Evolutionary conservation across 2,329 filamentous ascomycete genomes (phyloP), one percentile per base, ranked within the genome.

Genomic region (Dothistroma septosporum): DNA sequence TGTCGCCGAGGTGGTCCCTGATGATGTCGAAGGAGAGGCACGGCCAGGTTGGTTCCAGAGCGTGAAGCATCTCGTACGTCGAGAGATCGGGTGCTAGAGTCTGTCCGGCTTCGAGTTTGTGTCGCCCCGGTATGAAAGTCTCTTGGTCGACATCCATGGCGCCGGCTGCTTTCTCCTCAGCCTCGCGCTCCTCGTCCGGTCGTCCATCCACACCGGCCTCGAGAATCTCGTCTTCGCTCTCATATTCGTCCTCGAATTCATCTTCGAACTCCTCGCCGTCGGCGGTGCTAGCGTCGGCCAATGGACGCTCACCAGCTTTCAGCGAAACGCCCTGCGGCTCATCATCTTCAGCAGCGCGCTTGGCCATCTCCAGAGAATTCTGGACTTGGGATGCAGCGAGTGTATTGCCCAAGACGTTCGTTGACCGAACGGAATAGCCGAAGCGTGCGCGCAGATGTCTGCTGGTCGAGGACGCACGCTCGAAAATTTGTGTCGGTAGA

Each of bases 61-160:
- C 91, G 81, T 99, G 94, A 61, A 99, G 86, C 92, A 99, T 95
- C 75, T 97, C 89, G 80, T 99, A 99, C 6, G 93, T 93, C n/a
- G 90, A 91, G 61, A 90, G 83, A 77, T 99, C 94, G 14, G 94
- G 93, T 3, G 92, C 87, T 59, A 99, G 84, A 5, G 91, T 92
- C 80, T 97, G 92, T 69, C 92, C 93, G 12, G 91, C 87, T 66
- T 91, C 91, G 65, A 97, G 84, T 79, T 94, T 93, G 76, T 92
- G 91, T 71, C 94, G 86, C 65, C 94, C 94, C 67, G 96, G 92
- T 70, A 99, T 97, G 77, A 97, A 99, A 46, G 92, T 96, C 75
- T 90, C 88, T 72, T 93, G 89, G 77, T 97, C 93, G 56, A 97
- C 85, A 48, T 97, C 90, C 92, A 97, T 97, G 54, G 87, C 89